Base-by-base conservation (phyloP, 2,329 filamentous ascomycete genomes). In the Phialemonium atrogriseum region DNA sequence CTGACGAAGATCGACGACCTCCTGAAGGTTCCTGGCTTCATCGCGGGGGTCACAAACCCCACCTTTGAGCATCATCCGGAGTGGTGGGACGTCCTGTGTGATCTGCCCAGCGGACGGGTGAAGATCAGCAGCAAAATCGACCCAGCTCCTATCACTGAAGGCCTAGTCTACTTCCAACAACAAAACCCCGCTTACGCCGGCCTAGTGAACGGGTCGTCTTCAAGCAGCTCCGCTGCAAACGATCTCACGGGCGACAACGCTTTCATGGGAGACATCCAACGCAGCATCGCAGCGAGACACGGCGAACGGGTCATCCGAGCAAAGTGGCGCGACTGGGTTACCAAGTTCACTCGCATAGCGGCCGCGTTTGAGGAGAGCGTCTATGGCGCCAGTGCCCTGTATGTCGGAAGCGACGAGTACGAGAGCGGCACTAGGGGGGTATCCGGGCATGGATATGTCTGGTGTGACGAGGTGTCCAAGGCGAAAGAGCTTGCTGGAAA, bases 41-140 rank as follows among this genome's bases (percentile, higher is more conserved):
- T 98, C 47, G 91, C 91, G 3, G 91, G 91, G 35, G 91, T 98
- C 24, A 98, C 89, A 2, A 98, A 98, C 51, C 91, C 91, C 5
- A 89, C 87, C 0, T 98, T 98, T 54, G 87, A 89, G 39, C 77
- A 87, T 49, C 89, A 96, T 49, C 84, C 84, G 0, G 88, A 95
- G 53, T 98, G 91, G 91, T 98, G 91, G 91, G 91, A 98, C 57
- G 62, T 98, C 8, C 69, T 98, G 10, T 98, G 91, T 56, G 91
- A 98, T 56, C 66, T 98, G 24, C 83, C 88, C 0, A 89, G 80
- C 2, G 91, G 91, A 8, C 79, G 88, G 25, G 87, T 98, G 67
- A 94, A 91, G 59, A 96, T 98, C 49, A 94, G 85, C 49, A 85
- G 74, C 53, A 80, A 79, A 46, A 88, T 96, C 42, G 89, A 96